Conservation (phyloP, 352 stramenopile species). For the Phytophthora gonapodyides region DNA sequence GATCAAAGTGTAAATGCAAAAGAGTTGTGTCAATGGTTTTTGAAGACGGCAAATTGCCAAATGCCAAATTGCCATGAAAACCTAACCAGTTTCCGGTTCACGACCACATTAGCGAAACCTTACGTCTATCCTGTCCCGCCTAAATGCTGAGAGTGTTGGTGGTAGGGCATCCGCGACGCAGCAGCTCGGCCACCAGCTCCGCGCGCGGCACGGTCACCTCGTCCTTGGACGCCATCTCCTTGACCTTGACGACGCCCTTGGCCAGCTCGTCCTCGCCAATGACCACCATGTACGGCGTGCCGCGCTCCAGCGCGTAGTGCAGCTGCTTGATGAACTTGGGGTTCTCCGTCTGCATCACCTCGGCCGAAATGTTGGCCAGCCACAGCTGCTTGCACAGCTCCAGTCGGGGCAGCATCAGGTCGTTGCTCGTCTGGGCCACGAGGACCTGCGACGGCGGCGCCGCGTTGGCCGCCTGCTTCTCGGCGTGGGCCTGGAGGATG, state of each 20-base stretch:
- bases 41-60: constrained; percentile 1
- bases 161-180: constrained; percentile 67
- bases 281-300: constrained; percentile 98
- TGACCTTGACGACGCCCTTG: constrained; percentile 95
- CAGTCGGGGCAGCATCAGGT: constrained; percentile 64
- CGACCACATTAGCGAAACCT: constrained; percentile 23
- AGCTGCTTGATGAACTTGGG: constrained; percentile 98
- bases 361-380: constrained; percentile 93
- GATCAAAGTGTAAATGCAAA: constrained; percentile 3
- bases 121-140: constrained; percentile 18
- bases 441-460: constrained; percentile 87
- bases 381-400: constrained; percentile 87
- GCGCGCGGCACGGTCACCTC: constrained; percentile 78
- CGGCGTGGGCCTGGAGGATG: constrained; percentile 95
- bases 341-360: constrained; percentile 96
- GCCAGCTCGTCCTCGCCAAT: constrained; percentile 96
- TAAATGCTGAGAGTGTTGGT: constrained; percentile 77
- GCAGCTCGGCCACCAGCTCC: constrained; percentile 75
- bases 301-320: constrained; percentile 93
- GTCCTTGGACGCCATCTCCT: constrained; percentile 95
- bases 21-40: background rate
- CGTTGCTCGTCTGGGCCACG: constrained; percentile 91
- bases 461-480: constrained; percentile 48
- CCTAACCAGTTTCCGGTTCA: no score
- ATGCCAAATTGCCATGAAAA: background rate